phyloP scores from a whole-genome alignment of 2,329 filamentous ascomycete genomes.

The Paradendryphiella salina region DNA sequence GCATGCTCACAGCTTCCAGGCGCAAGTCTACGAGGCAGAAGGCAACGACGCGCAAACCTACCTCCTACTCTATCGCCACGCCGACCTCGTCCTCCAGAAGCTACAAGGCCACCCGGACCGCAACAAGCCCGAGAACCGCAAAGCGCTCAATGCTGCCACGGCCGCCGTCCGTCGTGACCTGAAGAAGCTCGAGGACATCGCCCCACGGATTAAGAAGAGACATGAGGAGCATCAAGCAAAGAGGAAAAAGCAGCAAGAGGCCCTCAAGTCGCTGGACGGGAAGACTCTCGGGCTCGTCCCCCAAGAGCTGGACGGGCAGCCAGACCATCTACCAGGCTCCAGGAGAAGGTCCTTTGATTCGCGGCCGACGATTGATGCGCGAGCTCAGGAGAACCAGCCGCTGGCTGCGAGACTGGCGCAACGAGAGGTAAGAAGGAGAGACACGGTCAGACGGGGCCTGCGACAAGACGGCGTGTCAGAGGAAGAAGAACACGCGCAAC shows the following conservation, averaged over 20 bases:
- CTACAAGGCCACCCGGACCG: conserved; percentile 76
- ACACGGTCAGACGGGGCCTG: conserved; percentile 52
- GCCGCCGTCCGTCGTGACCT: conserved; percentile 67
- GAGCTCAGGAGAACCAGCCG: conserved; percentile 32
- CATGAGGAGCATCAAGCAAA: conserved; percentile 57
- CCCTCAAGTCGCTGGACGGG: conserved; percentile 34
- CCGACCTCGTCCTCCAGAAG: conserved; percentile 76
- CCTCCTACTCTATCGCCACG: conserved; percentile 87
- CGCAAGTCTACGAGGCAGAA: conserved; percentile 80
- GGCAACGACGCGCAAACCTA: conserved; percentile 87
- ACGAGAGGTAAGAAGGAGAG: conserved; percentile 42
- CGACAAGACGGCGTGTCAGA: conserved; percentile 61
- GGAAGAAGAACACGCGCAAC: conserved; percentile 61
- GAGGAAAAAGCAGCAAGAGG: conserved; percentile 30
- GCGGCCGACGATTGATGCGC: conserved; percentile 38
- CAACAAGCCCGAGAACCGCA: conserved; percentile 63
- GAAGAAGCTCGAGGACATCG: conserved; percentile 73
- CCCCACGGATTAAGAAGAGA: conserved; percentile 73
- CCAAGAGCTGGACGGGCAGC: conserved; percentile 32
- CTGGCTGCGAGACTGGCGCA: conserved; percentile 43
- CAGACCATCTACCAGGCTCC: conserved; percentile 19
- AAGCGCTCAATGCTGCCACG: conserved; percentile 59
- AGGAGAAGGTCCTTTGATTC: conserved; percentile 32
- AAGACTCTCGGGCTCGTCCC: conserved; percentile 14
- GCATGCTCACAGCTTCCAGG: conserved; percentile 56